Percentiles rank a stretch among this genome's conserved stretches.
Conservation (phyloP, 2,329 filamentous ascomycete species). For the Claviceps sp. region DNA sequence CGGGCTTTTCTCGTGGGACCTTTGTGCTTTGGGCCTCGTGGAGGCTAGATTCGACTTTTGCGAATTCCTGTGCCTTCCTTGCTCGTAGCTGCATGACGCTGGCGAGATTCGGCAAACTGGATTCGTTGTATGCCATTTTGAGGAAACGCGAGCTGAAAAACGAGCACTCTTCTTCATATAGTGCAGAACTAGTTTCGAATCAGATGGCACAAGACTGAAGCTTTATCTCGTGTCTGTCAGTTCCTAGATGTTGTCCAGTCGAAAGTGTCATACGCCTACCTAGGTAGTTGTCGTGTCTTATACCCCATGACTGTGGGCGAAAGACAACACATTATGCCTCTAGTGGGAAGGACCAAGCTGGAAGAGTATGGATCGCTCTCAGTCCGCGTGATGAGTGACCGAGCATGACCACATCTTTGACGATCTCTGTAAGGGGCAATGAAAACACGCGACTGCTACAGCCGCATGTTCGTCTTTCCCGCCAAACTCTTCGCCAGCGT, state of each 20-base stretch:
- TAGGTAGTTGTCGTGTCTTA: slow-evolving; percentile 1
- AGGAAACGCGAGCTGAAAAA: not conserved
- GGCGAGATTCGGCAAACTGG: slow-evolving; percentile 16
- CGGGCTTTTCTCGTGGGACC: slow-evolving; percentile 7
- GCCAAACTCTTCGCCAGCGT: not conserved
- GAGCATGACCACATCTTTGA: slow-evolving; percentile 6
- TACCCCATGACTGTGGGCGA: not conserved
- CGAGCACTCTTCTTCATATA: not conserved
- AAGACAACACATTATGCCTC: not conserved
- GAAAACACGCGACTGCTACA: not conserved
- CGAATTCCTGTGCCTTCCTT: slow-evolving; percentile 34
- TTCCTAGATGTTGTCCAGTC: not conserved
- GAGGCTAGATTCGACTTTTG: slow-evolving; percentile 35
- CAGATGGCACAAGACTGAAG: not conserved
- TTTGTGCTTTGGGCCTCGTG: slow-evolving; percentile 19
- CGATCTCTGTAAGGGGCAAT: not conserved
- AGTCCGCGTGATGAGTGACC: slow-evolving; percentile 2
- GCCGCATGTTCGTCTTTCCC: not conserved
- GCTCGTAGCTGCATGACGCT: slow-evolving; percentile 37
- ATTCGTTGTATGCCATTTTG: slow-evolving; percentile 14
- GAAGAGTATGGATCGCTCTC: not conserved
- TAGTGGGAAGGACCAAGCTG: not conserved
- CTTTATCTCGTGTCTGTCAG: not conserved
- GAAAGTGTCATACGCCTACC: not conserved
- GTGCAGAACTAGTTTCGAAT: not conserved